Base-by-base conservation (phyloP, 345 rosid species). In the Moricandia moricandioides region DNA sequence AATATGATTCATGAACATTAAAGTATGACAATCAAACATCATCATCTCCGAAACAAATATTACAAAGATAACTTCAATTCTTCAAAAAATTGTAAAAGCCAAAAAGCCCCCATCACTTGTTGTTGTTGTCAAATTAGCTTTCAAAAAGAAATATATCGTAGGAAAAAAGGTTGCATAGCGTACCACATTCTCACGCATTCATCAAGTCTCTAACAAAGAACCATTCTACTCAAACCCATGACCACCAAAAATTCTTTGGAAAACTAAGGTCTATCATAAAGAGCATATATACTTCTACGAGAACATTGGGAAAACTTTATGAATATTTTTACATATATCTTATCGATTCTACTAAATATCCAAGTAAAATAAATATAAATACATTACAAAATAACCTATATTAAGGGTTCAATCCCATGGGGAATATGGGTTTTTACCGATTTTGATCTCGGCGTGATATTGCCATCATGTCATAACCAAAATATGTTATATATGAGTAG, bases 381-480 rank as follows among this genome's bases (percentile, higher is more conserved):
- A 69, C 3, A 60, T 29, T 59, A 49, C 51, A 58, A 51, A 74
- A 43, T 51, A 74, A 74, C 33, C 67, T 18, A 57, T 33, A 67
- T 43, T 30, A 75, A 49, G 0, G 21, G 14, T 67, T 67, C 67
- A 66, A 58, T 69, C 5, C 65, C 64, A 69, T 7, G 62, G 30
- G 34, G 47, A 52, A 62, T 54, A 76, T 40, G 49, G 49, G 17
- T 14, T n/a, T 45, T 45, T 45, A 45, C 52, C 17, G 58, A 5
- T 33, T 9, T 69, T 8, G 52, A 45, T 45, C 17, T 45, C 52
- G 52, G 17, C 8, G 52, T n/a, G 52, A 76, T 69, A 62, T 76
- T 62, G 34, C 70, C 37, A 62, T 76, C 71, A 55, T 70, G 34
- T 70, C 70, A 51, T 62, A 30, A 62, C 49, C 47, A 67, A 43